Evolutionary conservation across 139 green algal genomes (phyloP).

Genomic region (Desmodesmus armatus): DNA sequence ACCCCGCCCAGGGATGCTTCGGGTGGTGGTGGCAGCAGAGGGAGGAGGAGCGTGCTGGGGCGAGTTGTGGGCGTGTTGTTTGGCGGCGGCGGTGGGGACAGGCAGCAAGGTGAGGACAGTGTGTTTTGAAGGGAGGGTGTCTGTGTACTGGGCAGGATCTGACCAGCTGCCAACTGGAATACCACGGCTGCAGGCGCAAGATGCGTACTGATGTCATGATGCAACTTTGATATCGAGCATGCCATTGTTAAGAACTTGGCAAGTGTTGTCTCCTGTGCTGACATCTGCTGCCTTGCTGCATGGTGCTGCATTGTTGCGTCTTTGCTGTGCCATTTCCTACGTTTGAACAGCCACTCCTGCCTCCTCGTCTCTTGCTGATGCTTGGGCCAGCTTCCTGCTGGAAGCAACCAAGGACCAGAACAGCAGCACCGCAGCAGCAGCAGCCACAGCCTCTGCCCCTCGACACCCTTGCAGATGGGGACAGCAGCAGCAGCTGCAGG

Average conservation of each 20-base stretch:
- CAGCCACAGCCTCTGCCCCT: too few relatives aligned
- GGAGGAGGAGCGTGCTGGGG: constrained; percentile 31
- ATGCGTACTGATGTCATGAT: too few relatives aligned
- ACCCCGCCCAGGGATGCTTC: neutral
- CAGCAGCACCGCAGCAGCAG: constrained; percentile 3
- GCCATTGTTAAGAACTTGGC: too few relatives aligned
- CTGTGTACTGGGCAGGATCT: too few relatives aligned
- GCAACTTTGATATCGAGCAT: too few relatives aligned
- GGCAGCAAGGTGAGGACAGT: too few relatives aligned
- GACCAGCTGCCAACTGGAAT: too few relatives aligned
- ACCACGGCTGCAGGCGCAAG: too few relatives aligned
- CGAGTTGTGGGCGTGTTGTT: constrained; percentile 39
- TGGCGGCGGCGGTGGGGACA: constrained; percentile 12
- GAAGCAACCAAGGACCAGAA: neutral
- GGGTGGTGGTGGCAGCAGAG: neutral
- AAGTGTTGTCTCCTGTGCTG: too few relatives aligned
- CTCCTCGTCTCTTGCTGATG: constrained; percentile 18
- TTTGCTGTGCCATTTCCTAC: neutral
- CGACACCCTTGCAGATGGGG: too few relatives aligned
- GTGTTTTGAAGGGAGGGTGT: too few relatives aligned
- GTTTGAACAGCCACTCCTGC: neutral
- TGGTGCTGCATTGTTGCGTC: neutral
- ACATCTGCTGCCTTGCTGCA: neutral
- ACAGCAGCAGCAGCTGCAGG: constrained; percentile 9
- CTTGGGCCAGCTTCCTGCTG: constrained; percentile 36